Evolutionary conservation across 1,284 basidiomycete genomes (phyloP).

Genomic region (Trichosporon ovoides): DNA sequence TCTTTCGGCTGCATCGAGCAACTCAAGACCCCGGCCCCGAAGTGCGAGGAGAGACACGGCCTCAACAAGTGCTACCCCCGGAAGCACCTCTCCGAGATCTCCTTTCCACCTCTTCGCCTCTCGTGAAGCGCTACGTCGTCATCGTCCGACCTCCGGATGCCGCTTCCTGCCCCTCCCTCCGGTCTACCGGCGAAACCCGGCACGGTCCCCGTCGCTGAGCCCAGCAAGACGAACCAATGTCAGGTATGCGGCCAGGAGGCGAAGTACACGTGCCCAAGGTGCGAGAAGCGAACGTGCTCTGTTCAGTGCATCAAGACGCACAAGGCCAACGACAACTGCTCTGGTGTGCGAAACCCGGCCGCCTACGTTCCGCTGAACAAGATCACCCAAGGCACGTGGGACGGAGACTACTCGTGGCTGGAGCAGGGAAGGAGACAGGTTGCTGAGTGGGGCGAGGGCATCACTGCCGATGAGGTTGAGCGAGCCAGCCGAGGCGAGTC

Average conservation of each 20-base stretch:
- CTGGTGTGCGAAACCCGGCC: conserved; percentile 66
- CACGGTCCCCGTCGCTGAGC: background rate
- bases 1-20: background rate
- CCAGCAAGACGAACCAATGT: background rate
- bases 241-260: conserved; percentile 37
- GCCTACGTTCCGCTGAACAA: conserved; percentile 70
- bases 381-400: conserved; percentile 65
- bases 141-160: background rate
- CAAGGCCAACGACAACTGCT: conserved; percentile 62
- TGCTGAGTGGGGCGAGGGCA: background rate
- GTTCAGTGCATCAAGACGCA: conserved; percentile 64
- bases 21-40: background rate
- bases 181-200: background rate
- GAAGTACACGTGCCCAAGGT: conserved; percentile 78
- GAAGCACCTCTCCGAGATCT: no score
- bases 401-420: background rate
- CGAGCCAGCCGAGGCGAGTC: background rate
- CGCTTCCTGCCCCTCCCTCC: background rate
- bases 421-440: background rate
- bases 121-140: background rate
- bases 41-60: background rate
- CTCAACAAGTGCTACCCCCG: background rate
- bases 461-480: background rate
- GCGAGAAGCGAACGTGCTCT: conserved; percentile 65
- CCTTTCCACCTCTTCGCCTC: background rate